Percentiles rank a stretch among this genome's conserved stretches.
Conservation (phyloP, 257 asterid genomes). For the Verbascum thapsus region DNA sequence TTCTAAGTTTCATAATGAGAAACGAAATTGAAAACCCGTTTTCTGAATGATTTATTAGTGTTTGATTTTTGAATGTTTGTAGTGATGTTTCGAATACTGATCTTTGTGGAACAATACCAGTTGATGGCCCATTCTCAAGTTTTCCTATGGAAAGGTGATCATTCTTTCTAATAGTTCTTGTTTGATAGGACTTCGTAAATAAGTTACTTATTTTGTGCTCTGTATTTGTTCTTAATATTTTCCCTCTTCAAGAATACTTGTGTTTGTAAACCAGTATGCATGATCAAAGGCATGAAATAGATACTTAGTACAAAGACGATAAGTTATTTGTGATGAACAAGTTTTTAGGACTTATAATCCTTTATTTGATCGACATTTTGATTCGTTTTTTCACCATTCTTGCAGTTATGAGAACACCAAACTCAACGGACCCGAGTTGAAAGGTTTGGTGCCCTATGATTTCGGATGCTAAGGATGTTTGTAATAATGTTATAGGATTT, state of each 20-base stretch:
- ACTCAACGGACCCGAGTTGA: constrained; percentile 83
- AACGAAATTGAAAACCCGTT: background rate
- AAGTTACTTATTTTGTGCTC: background rate
- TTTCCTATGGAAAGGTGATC: constrained; percentile 79
- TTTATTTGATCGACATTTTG: background rate
- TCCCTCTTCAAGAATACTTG: background rate
- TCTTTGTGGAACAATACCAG: constrained; percentile 91
- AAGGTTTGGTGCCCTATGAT: constrained; percentile 83
- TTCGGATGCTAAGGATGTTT: constrained; percentile 66
- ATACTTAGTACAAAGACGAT: too few relatives aligned
- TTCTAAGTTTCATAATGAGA: background rate
- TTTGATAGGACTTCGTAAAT: background rate
- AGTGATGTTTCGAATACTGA: constrained; percentile 83
- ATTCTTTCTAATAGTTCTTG: background rate
- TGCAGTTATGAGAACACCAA: constrained; percentile 71
- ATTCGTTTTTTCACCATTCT: background rate
- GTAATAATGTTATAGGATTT: background rate
- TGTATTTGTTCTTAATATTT: background rate
- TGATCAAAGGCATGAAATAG: too few relatives aligned
- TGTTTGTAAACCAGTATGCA: background rate
- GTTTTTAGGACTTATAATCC: too few relatives aligned
- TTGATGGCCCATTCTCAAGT: constrained; percentile 73
- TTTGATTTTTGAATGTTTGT: constrained; percentile 33
- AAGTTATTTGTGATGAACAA: too few relatives aligned
- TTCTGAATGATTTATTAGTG: constrained; percentile 14